Evolutionary conservation across 495 filamentous ascomycete species (phyloP).

Genomic region (Lasiosphaeria miniovina): DNA sequence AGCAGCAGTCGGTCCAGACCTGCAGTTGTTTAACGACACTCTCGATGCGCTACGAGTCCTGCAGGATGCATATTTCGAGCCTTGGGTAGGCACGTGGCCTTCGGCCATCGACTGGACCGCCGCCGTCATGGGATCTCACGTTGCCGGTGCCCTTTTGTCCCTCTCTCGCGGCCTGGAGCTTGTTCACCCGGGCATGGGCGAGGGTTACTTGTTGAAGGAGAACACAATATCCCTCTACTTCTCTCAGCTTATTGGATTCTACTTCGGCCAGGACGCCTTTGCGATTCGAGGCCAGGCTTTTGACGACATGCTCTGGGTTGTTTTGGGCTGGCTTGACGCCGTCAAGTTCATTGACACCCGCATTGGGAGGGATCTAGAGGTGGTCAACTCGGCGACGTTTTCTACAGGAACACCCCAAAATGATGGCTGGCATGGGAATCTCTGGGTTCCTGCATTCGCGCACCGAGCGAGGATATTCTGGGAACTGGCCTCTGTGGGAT

Average conservation of each 20-base stretch:
- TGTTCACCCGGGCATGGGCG: conserved; percentile 15
- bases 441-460: conserved; percentile 76
- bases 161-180: conserved; percentile 47
- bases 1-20: conserved; percentile 11
- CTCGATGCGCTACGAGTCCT: conserved; percentile 66
- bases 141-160: conserved; percentile 65
- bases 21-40: conserved; percentile 40
- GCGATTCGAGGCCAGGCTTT: conserved; percentile 75
- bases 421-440: conserved; percentile 65
- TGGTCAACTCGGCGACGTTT: not conserved
- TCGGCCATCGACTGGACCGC: conserved; percentile 90
- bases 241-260: conserved; percentile 67
- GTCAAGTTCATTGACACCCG: conserved; percentile 72
- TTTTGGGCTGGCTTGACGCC: conserved; percentile 84
- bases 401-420: conserved; percentile 15
- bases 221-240: conserved; percentile 84
- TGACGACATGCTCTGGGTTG: conserved; percentile 98
- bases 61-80: conserved; percentile 73
- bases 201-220: conserved; percentile 52
- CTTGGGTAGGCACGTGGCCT: conserved; percentile 82
- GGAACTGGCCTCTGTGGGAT: conserved; percentile 72
- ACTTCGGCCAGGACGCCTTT: conserved; percentile 83
- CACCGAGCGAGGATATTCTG: conserved; percentile 89
- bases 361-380: conserved; percentile 3
- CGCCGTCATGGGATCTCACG: conserved; percentile 78